These are phyloP conservation scores for Proteromonas lacertae DNA, from an alignment of 352 stramenopile species.

Conservation along the genomic window DNA sequence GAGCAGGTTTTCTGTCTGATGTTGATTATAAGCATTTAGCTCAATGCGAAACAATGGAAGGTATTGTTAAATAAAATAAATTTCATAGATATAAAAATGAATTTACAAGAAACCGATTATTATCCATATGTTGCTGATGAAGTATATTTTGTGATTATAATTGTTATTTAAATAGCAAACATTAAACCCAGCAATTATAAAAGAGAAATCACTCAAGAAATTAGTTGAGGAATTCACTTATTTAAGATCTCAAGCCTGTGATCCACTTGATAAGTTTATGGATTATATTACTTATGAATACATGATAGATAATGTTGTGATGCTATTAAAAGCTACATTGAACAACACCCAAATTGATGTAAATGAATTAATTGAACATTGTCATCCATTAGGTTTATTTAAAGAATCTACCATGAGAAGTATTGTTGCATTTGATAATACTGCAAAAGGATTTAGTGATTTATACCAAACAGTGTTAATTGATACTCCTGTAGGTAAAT, in stretches of 20 bases:
- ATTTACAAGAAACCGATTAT: slow-evolving; percentile 93
- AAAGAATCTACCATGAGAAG: slow-evolving; percentile 91
- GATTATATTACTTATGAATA: slow-evolving; percentile 98
- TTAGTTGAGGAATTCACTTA: slow-evolving; percentile 66
- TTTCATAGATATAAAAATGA: slow-evolving; percentile 32
- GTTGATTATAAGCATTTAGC: slow-evolving; percentile 41
- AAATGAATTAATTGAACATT: slow-evolving; percentile 85
- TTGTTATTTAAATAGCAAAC: too few species aligned
- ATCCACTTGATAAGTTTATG: slow-evolving; percentile 75
- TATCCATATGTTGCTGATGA: slow-evolving; percentile 70
- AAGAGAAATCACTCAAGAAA: slow-evolving; percentile 12
- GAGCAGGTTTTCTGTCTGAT: slow-evolving; percentile 38
- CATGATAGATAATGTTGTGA: slow-evolving; percentile 99
- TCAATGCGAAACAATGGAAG: slow-evolving; percentile 36
- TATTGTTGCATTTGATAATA: slow-evolving; percentile 87
- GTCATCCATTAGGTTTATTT: slow-evolving; percentile 91
- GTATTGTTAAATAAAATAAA: not conserved
- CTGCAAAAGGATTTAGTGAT: slow-evolving; percentile 81
- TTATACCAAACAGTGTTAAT: slow-evolving; percentile 96
- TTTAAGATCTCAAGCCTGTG: slow-evolving; percentile 64
- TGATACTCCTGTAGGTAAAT: slow-evolving; percentile 85
- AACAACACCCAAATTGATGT: slow-evolving; percentile 55
- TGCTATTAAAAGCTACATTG: slow-evolving; percentile 85
- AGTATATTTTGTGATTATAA: slow-evolving; percentile 17
- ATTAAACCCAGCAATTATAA: slow-evolving; percentile 8